Evolutionary conservation across 2,329 filamentous ascomycete species (phyloP).

Genomic region (Penicillium sp.): DNA sequence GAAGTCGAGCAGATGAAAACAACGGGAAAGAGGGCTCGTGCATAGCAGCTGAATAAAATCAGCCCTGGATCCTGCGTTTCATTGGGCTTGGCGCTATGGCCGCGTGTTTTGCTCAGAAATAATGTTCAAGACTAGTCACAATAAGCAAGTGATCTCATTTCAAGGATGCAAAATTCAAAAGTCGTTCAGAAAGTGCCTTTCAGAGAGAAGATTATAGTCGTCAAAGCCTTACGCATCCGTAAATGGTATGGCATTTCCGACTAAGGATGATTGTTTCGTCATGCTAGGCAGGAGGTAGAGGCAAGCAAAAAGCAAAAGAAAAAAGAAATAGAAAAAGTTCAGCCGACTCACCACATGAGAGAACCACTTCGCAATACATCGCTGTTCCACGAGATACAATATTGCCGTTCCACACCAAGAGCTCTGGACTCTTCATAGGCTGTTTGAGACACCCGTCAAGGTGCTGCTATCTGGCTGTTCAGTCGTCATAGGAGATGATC

Average conservation of each 20-base stretch:
- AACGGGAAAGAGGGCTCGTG: background rate
- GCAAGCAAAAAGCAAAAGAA: background rate
- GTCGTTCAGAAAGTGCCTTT: slow-evolving; percentile 8
- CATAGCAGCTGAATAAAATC: background rate
- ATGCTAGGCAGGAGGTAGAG: slow-evolving; percentile 44
- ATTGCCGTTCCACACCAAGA: background rate
- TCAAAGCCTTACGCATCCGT: slow-evolving; percentile 43
- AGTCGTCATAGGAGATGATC: slow-evolving; percentile 41
- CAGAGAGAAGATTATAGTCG: slow-evolving; percentile 52
- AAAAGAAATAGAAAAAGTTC: too few species aligned
- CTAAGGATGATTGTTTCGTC: slow-evolving; percentile 94
- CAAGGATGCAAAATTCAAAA: background rate
- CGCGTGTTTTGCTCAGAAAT: background rate
- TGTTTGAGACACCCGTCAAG: background rate
- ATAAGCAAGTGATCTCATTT: background rate
- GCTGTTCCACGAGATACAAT: background rate
- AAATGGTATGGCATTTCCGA: slow-evolving; percentile 60
- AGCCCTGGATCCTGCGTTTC: background rate
- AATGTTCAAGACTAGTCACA: background rate
- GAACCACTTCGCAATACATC: background rate
- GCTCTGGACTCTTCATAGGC: background rate
- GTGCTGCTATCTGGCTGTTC: slow-evolving; percentile 8
- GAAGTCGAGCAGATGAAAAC: background rate
- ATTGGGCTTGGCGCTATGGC: background rate
- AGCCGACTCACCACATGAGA: slow-evolving; percentile 10